These are phyloP conservation scores for Lithospermum erythrorhizon DNA, from an alignment of 257 asterid genomes.

Conservation along the genomic window DNA sequence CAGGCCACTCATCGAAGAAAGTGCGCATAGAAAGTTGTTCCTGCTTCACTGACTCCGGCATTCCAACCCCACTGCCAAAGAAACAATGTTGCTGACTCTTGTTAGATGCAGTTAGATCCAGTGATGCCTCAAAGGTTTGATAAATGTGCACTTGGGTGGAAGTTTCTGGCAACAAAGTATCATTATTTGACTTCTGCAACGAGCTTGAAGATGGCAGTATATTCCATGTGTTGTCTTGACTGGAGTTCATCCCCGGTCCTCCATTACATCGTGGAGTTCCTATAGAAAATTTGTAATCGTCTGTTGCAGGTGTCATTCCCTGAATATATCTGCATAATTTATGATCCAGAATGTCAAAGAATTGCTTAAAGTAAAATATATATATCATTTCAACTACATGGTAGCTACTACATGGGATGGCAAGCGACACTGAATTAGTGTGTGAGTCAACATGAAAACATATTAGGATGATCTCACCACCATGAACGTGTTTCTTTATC, in stretches of 20 bases:
- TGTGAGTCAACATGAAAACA: no score
- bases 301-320: constrained; percentile 39
- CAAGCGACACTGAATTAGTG: no score
- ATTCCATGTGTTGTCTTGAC: constrained; percentile 46
- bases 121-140: constrained; percentile 34
- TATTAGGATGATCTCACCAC: no score
- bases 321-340: constrained; percentile 41
- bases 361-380: neutral
- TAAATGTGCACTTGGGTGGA: constrained; percentile 32
- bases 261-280: constrained; percentile 50
- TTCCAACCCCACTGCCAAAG: constrained; percentile 2
- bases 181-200: constrained; percentile 36
- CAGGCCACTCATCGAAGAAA: constrained; percentile 20
- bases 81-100: constrained; percentile 24
- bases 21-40: constrained; percentile 15
- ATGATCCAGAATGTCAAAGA: neutral
- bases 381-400: neutral
- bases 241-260: constrained; percentile 48
- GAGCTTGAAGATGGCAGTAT: constrained; percentile 53
- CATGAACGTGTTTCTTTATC: no score
- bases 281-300: constrained; percentile 38
- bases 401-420: neutral
- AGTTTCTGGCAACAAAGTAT: constrained; percentile 31
- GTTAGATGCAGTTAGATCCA: constrained; percentile 33
- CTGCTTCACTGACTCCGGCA: neutral